Base-by-base conservation (phyloP, 495 filamentous ascomycete genomes). In the Barbatosphaeria neglecta region DNA sequence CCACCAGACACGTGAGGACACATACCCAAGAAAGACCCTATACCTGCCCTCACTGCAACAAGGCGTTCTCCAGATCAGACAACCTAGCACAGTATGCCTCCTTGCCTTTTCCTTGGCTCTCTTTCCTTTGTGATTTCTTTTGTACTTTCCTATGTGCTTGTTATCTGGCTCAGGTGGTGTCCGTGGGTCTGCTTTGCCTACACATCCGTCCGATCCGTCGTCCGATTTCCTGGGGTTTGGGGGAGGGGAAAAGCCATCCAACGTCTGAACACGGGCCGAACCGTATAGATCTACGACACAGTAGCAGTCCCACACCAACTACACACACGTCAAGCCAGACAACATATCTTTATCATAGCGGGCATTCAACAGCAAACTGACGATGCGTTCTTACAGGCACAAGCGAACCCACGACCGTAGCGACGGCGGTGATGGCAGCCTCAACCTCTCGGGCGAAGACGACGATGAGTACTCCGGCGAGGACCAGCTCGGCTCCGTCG, bases 11-110 rank as follows among this genome's bases (percentile, higher is more conserved):
- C 75, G 93, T 98, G 66, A 85, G 92, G 65, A 98, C 92, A 59
- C 92, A 98, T 73, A 98, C 92, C 18, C 92, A 98, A 77, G 92
- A 98, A 72, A 83, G 90, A 72, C 92, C 92, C 55, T 98, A 98
- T 66, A 82, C 87, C 56, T 98, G 92, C 76, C 83, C 83, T 58
- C 84, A 93, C 64, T 98, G 92, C 79, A 94, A 82, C 76, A 97
- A 97, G 69, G 92, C 90, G 40, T 98, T 98, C 67, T 96, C 92
- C 40, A 79, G 92, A 59, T 95, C 89, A 55, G 92, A 98, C 71
- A 98, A 98, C 64, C 82, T 98, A 63, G 92, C 92, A 63, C 92
- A 98, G 84, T 94, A 84, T 77, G 87, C 52, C 51, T 53, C 64
- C 63, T 37, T 38, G 33, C 49, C 44, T 50, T 49, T 53, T n/a